phyloP scores from a whole-genome alignment of 257 asterid genomes.

The Ilex aquifolium region DNA sequence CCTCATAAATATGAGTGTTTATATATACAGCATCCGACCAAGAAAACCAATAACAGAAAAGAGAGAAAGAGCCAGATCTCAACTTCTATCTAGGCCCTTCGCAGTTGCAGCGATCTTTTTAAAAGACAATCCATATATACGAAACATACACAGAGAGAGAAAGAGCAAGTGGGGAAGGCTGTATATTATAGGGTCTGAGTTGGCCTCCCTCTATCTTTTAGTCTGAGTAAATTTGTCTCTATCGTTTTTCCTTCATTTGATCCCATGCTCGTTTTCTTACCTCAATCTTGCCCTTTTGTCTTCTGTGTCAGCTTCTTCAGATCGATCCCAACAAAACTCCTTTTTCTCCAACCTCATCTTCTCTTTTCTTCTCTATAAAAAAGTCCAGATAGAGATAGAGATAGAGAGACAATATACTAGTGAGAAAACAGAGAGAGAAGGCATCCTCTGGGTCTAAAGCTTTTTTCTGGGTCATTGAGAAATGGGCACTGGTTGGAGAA shows the following conservation, averaged over 20 bases:
- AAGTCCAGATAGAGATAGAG: not conserved
- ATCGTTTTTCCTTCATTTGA: conserved; percentile 14
- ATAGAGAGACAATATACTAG: too few relatives aligned
- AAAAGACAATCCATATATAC: not conserved
- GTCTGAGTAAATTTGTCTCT: conserved; percentile 10
- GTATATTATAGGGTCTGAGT: conserved; percentile 5
- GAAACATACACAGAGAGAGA: not conserved
- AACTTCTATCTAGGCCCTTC: conserved; percentile 3
- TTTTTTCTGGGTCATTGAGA: conserved; percentile 3
- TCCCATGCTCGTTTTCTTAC: conserved; percentile 19
- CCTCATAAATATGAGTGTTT: not conserved
- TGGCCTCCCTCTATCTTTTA: conserved; percentile 5
- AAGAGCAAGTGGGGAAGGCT: not conserved
- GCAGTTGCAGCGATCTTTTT: conserved; percentile 25
- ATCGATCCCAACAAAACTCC: conserved; percentile 15
- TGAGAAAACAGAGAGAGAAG: too few relatives aligned
- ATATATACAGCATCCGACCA: not conserved
- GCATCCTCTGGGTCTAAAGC: not conserved
- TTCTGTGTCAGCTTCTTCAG: conserved; percentile 21
- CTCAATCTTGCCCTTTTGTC: conserved; percentile 19
- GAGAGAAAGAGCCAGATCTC: conserved; percentile 25
- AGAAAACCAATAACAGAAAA: conserved; percentile 2
- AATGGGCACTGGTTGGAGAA: conserved; percentile 97
- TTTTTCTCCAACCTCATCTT: not conserved
- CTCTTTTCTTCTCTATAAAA: not conserved